Base-by-base conservation (phyloP, 352 stramenopile genomes). In the Phytophthora sojae region DNA sequence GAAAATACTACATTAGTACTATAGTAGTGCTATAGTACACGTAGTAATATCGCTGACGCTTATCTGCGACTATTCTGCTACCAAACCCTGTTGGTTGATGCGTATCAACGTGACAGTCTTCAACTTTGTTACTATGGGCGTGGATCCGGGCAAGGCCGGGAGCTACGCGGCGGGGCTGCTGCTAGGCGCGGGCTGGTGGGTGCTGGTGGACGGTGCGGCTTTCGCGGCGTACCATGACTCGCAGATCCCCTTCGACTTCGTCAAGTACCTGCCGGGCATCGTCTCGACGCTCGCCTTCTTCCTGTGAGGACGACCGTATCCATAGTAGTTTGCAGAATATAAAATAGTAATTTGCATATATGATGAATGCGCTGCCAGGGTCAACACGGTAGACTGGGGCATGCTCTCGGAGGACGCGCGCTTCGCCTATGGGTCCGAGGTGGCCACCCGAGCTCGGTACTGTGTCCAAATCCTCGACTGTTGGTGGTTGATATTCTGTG, bases 311-410 rank as follows among this genome's bases (percentile, higher is more conserved):
- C 14, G 57, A 56, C 52, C 67, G 29, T 60, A 53, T 12, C 61
- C 57, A 47, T 50, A 51, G 26, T 66, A 51, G 42, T 52, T 30
- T 14, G 8, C 0, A 4, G 32, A 15, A 14, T 14, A 15, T 39
- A 5, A 14, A 39, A 39, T 39, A 39, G 32, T 15, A 39, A 12
- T 15, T 6, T 21, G 8, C 14, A 49, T 29, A n/a, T 5, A n/a
- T 44, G 8, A 14, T 17, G 32, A 14, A 25, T 52, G 42, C 15
- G 1, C 14, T 68, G 1, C 35, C 55, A 90, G 82, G 11, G 53
- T 90, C 6, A 91, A 91, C 32, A 88, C 81, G 30, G 70, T 91
- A 14, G 80, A 91, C 67, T 91, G 83, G 81, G 80, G 82, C 9
- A 90, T 91, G 81, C 56, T 91, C 2, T 79, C 67, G 26, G 76